Percentiles rank a stretch among this genome's conserved stretches.
Conservation (phyloP, 129 eudicot genomes). For the Helichrysum umbraculigerum region DNA sequence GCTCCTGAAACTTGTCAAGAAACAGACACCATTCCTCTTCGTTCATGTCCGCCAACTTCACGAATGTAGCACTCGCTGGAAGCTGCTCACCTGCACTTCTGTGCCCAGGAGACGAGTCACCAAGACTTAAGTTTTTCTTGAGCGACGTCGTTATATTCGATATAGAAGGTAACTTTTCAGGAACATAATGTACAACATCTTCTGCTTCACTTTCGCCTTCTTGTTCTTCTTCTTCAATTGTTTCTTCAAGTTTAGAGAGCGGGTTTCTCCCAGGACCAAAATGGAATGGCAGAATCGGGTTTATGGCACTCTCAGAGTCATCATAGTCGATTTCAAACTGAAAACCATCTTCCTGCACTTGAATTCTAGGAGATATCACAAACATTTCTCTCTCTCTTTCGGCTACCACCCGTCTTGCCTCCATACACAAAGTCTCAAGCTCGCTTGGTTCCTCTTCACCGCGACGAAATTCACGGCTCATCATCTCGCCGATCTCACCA, state of each 20-base stretch:
- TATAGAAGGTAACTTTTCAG: constrained; percentile 28
- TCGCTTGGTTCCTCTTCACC: constrained; percentile 98
- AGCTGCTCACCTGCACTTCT: constrained; percentile 91
- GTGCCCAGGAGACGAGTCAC: constrained; percentile 73
- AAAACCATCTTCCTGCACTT: constrained; percentile 49
- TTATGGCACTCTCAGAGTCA: constrained; percentile 39
- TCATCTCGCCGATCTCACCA: constrained; percentile 96
- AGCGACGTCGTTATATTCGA: constrained; percentile 61
- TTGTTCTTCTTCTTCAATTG: constrained; percentile 49
- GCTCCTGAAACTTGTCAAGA: constrained; percentile 71
- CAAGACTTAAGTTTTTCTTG: constrained; percentile 48
- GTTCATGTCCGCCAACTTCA: constrained; percentile 79
- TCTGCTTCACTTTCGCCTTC: constrained; percentile 19
- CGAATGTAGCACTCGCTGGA: constrained; percentile 69
- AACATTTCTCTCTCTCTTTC: constrained; percentile 33
- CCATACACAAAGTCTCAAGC: constrained; percentile 83
- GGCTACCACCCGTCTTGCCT: constrained; percentile 64
- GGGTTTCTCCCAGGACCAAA: constrained; percentile 55
- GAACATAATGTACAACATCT: constrained; percentile 7
- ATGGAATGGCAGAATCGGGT: constrained; percentile 32
- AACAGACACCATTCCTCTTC: constrained; percentile 83
- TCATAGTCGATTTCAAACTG: constrained; percentile 71
- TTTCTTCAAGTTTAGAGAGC: constrained; percentile 71
- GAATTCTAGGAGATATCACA: constrained; percentile 47
- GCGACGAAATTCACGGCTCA: constrained; percentile 81